These are phyloP conservation scores for Nicotiana paniculata DNA, from an alignment of 257 asterid species.

Conservation along the genomic window DNA sequence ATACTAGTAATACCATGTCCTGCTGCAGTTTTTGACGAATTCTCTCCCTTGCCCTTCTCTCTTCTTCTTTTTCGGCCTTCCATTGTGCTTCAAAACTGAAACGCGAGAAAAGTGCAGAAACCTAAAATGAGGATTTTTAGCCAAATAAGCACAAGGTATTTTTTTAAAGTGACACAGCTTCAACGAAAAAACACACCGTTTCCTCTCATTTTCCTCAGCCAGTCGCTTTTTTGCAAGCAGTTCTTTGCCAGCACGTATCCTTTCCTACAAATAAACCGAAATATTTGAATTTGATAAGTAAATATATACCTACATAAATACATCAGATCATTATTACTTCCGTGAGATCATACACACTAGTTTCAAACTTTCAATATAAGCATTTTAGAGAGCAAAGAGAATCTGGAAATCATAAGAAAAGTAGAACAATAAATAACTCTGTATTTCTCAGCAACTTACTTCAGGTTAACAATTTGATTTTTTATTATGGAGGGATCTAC, in stretches of 20 bases:
- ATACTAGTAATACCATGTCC: constrained; percentile 50
- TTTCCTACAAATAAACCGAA: constrained; percentile 36
- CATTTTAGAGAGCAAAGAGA: not conserved
- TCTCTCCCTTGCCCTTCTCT: constrained; percentile 52
- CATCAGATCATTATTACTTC: not conserved
- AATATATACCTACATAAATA: not conserved
- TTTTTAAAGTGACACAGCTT: not conserved
- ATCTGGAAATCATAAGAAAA: not conserved
- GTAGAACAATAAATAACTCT: not conserved
- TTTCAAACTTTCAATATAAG: not conserved
- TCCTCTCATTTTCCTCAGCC: constrained; percentile 62
- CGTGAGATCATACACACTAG: not conserved
- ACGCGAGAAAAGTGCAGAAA: not conserved
- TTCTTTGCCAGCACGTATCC: constrained; percentile 49
- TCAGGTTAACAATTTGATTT: not conserved
- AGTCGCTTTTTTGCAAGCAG: constrained; percentile 38
- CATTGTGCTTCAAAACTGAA: constrained; percentile 41
- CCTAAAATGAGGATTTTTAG: not conserved
- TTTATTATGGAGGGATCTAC: no score
- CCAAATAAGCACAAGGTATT: not conserved
- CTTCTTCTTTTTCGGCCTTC: constrained; percentile 61
- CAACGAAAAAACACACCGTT: constrained; percentile 31
- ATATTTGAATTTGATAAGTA: not conserved
- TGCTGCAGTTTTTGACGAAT: constrained; percentile 62
- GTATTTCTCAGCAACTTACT: not conserved